These are phyloP conservation scores for Neoarthrinium moseri DNA, from an alignment of 2,329 filamentous ascomycete species.

Conservation along the genomic window DNA sequence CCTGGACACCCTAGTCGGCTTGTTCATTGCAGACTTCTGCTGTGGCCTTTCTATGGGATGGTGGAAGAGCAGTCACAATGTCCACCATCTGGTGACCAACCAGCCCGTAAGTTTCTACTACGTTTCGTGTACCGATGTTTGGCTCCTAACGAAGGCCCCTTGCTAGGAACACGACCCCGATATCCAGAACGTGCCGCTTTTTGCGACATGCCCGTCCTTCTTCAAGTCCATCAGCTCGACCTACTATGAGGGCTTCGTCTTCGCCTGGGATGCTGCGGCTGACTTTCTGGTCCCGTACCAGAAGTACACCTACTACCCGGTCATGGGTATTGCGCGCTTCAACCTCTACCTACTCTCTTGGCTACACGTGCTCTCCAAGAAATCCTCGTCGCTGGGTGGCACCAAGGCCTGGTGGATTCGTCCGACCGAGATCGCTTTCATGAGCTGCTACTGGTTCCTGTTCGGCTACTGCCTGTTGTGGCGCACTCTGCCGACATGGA, in stretches of 20 bases:
- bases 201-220: constrained; percentile 65
- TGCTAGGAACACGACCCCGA: constrained; percentile 59
- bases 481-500: constrained; percentile 56
- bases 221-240: constrained; percentile 62
- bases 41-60: constrained; percentile 66
- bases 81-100: constrained; percentile 67
- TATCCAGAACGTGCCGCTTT: constrained; percentile 67
- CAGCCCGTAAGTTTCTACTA: constrained; percentile 39
- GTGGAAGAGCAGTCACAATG: constrained; percentile 70
- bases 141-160: neutral
- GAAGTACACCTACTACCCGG: constrained; percentile 66
- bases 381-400: constrained; percentile 53
- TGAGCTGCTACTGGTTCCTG: constrained; percentile 65
- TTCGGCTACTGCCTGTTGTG: constrained; percentile 67
- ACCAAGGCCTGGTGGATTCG: constrained; percentile 65
- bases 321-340: constrained; percentile 68
- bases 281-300: constrained; percentile 61
- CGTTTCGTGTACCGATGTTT: neutral
- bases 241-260: constrained; percentile 62
- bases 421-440: constrained; percentile 62
- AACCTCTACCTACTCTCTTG: constrained; percentile 70
- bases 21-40: constrained; percentile 64
- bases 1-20: constrained; percentile 57
- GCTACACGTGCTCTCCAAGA: constrained; percentile 59
- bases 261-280: constrained; percentile 61